phyloP scores from a whole-genome alignment of 2,329 filamentous ascomycete species.

The Beauveria asiatica region DNA sequence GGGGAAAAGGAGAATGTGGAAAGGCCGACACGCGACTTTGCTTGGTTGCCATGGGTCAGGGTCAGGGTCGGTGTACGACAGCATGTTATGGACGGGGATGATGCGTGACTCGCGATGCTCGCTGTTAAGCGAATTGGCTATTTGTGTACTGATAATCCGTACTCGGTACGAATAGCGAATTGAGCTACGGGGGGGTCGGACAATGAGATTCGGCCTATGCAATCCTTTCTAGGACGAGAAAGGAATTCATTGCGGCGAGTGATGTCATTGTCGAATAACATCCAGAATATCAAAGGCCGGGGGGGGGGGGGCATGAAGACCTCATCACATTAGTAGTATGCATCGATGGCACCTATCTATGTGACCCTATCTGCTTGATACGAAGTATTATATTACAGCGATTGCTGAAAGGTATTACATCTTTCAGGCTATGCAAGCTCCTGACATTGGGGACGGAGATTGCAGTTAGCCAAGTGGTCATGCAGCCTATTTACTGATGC shows the following conservation, averaged over 20 bases:
- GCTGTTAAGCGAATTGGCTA: not conserved
- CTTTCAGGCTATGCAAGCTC: too few relatives aligned
- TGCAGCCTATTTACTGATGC: too few relatives aligned
- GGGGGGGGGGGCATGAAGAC: too few relatives aligned
- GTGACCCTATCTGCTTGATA: too few relatives aligned
- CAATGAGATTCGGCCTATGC: not conserved
- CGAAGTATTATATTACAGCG: too few relatives aligned
- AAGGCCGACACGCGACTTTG: not conserved
- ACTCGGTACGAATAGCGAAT: not conserved
- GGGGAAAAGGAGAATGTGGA: not conserved
- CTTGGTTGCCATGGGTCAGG: not conserved
- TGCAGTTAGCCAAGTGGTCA: too few relatives aligned
- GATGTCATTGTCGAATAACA: not conserved
- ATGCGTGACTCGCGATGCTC: slow-evolving; percentile 1
- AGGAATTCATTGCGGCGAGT: not conserved
- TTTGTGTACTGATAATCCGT: too few relatives aligned
- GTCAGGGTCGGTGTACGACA: not conserved
- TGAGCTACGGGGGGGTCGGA: not conserved
- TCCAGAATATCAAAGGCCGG: too few relatives aligned
- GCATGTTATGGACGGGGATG: not conserved
- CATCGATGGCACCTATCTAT: too few relatives aligned
- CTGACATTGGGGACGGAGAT: too few relatives aligned
- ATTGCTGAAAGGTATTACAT: too few relatives aligned
- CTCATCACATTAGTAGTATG: too few relatives aligned
- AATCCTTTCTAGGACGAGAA: not conserved